Percentiles rank a stretch among this genome's conserved stretches.
Conservation (phyloP, 164 flowering plant species). For the Amborella trichopoda region DNA sequence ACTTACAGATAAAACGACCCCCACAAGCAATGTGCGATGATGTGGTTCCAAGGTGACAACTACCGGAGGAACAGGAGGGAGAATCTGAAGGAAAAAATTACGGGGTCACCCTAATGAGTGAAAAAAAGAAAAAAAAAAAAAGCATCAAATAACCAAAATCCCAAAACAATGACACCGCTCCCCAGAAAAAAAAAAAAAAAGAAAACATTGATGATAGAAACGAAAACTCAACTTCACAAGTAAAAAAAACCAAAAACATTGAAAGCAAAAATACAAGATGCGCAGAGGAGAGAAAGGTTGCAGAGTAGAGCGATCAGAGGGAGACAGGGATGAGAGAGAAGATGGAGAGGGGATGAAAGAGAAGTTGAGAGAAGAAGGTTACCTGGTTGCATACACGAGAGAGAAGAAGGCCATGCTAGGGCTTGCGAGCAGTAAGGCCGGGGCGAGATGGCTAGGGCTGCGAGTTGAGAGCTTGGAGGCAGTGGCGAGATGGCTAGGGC, state of each 20-base stretch:
- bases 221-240: background rate
- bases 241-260: background rate
- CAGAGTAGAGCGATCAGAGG: too few species aligned
- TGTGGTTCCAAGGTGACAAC: constrained; percentile 41
- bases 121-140: background rate
- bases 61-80: constrained; percentile 74
- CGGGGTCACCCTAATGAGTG: background rate
- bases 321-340: too few species aligned
- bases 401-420: too few species aligned
- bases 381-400: too few species aligned
- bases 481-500: too few species aligned
- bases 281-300: too few species aligned
- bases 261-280: background rate
- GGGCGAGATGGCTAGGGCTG: too few species aligned
- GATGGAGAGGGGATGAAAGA: too few species aligned
- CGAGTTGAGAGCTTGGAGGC: too few species aligned
- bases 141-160: background rate
- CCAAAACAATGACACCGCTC: background rate
- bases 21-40: constrained; percentile 68
- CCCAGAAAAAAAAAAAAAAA: background rate
- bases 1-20: constrained; percentile 71
- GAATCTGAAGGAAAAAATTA: constrained; percentile 31
- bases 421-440: too few species aligned
- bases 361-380: too few species aligned
- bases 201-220: background rate